A percentile compares a stretch with the other conserved stretches of the same genome.
These are phyloP conservation scores for Paracamarosporium sp. DNA, from an alignment of 2,329 filamentous ascomycete genomes.

Conservation along the genomic window DNA sequence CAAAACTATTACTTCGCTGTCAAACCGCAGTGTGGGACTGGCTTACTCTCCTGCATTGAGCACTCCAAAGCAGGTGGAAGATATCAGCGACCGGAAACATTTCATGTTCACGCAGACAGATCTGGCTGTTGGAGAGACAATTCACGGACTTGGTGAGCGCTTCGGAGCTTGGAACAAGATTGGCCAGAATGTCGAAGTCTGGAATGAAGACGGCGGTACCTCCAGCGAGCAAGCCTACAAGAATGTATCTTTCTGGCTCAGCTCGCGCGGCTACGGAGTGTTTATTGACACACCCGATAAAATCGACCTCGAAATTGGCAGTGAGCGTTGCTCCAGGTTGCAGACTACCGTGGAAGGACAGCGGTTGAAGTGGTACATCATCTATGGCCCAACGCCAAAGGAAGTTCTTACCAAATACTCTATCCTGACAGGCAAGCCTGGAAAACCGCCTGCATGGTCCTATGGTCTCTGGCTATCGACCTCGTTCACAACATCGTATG, in stretches of 20 bases:
- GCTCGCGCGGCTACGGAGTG: slow-evolving; percentile 76
- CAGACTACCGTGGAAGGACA: slow-evolving; percentile 74
- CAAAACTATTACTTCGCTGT: slow-evolving; percentile 62
- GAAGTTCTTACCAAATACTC: slow-evolving; percentile 74
- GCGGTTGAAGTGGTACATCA: slow-evolving; percentile 74
- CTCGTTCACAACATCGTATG: slow-evolving; percentile 76
- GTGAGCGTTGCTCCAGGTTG: slow-evolving; percentile 73
- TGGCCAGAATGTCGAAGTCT: slow-evolving; percentile 72
- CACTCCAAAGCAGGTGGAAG: slow-evolving; percentile 60
- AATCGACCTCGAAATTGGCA: slow-evolving; percentile 76
- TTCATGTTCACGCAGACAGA: slow-evolving; percentile 56
- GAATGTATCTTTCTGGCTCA: slow-evolving; percentile 74
- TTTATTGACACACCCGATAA: slow-evolving; percentile 75
- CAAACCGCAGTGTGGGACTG: slow-evolving; percentile 63
- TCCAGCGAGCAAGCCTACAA: slow-evolving; percentile 76
- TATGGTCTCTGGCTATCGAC: slow-evolving; percentile 80
- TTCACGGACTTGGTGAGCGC: slow-evolving; percentile 77
- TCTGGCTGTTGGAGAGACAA: slow-evolving; percentile 63
- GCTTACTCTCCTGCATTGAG: slow-evolving; percentile 63
- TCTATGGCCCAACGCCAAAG: slow-evolving; percentile 74
- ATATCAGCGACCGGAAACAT: slow-evolving; percentile 54
- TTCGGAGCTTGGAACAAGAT: slow-evolving; percentile 81
- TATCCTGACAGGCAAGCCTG: slow-evolving; percentile 69
- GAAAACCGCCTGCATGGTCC: slow-evolving; percentile 73
- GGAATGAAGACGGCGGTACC: slow-evolving; percentile 68